Evolutionary conservation across 192 early-diverging fungal genomes (phyloP), one percentile per base, ranked within the genome.

Genomic region (Dimargaris xerosporica): DNA sequence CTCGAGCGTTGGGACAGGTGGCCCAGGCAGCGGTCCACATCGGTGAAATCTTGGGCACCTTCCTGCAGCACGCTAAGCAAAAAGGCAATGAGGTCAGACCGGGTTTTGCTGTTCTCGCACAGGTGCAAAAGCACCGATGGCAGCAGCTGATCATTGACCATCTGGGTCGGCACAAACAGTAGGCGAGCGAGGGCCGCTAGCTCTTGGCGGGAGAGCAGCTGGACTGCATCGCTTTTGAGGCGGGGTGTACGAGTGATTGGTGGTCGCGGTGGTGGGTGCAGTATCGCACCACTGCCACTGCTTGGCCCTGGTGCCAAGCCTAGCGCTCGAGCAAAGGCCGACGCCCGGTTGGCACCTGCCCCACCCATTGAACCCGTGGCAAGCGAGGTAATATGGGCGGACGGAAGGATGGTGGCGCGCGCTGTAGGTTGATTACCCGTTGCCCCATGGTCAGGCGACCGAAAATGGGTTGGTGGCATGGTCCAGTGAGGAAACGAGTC

Each of bases 41-140:
- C 59, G 61, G 34, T 62, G 30, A 76, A 44, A 31, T 61, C 71
- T 56, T 77, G 68, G 21, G 68, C 67, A 69, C 78, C 28, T 77
- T 91, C 87, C 61, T 85, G 84, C 31, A 98, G 74, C 26, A 95
- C 83, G 21, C 83, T 86, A 48, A 98, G 75, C 52, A 98, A 75
- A 30, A 96, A 78, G 10, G 88, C 84, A 23, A 98, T 78, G 6
- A 96, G 68, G 54, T 98, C 93, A 13, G 76, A 67, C 25, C 93
- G 78, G 1, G 91, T 88, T 58, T 83, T 86, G 44, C 80, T 85
- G 67, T 96, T 96, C 69, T 95, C 92, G 67, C 90, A 90, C 3
- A 98, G 76, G 62, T 90, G 91, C 9, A 85, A 73, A 44, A 95
- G 68, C 17, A 90, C 61, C 30, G 76, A 71, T 66, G 86, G 82